Evolutionary conservation across 139 green algal genomes (phyloP), one percentile per base, ranked within the genome.

Genomic region (Chlorella sp.): DNA sequence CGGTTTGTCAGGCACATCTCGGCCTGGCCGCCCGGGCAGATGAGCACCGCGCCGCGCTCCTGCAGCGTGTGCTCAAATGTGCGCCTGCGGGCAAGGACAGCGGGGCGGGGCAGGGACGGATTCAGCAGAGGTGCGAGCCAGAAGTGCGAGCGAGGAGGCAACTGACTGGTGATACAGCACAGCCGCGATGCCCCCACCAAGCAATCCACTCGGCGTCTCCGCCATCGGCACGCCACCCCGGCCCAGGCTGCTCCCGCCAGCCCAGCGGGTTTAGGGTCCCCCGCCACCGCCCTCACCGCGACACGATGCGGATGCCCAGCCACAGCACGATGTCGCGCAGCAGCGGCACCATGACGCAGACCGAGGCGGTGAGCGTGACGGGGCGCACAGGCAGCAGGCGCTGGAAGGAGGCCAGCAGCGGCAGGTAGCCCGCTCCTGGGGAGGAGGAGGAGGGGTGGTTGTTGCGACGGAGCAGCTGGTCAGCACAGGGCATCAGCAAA

Each of bases 11-110:
- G 70, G 56, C 70, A 78, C 82, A 86, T 76, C 82, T 86, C 82
- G 1, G 82, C 82, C 82, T 98, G 95, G 51, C 95, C 95, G 30
- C 95, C 95, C 7, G 95, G 95, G 82, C 95, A 95, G 62, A 98
- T 77, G 65, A 97, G 84, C 28, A 98, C 95, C 2, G 88, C 83
- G 8, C 91, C 82, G 0, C 88, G 84, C 56, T 98, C 93, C 24
- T 83, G 26, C 38, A 98, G 87, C 1, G 92, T 90, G 19, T 76
- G 65, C 11, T 92, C 70, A 81, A 98, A 96, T 2, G 94, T 95
- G 68, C 68, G 81, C 24, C 51, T 60, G 51, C 51, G 51, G 51
- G 51, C 46, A 54, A 19, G 11, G 8, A 11, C 46, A 54, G 46
- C 11, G 46, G 46, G 7, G 46, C 46, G 46, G 46, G 11, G 46